Percentiles rank a stretch among this genome's conserved stretches.
Evolutionary conservation across 31 red algal species (phyloP).

Genomic region (Endocladia muricata): DNA sequence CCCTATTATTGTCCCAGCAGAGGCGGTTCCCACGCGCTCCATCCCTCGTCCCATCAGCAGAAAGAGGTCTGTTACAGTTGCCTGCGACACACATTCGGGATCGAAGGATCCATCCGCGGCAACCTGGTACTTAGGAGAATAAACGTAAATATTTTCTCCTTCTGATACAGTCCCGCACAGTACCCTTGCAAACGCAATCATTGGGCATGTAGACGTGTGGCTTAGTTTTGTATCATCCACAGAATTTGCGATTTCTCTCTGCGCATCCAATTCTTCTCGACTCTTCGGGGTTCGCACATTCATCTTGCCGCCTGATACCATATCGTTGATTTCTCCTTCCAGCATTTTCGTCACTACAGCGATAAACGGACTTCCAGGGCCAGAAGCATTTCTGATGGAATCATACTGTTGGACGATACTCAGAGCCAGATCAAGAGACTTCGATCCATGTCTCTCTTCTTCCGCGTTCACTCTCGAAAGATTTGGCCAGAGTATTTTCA

Average conservation of each 20-base stretch:
- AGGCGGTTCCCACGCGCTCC: slow-evolving; percentile 41
- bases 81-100: slow-evolving; percentile 13
- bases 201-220: background rate
- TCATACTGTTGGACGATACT: slow-evolving; percentile 15
- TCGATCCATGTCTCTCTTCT: background rate
- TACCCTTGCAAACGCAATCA: slow-evolving; percentile 66
- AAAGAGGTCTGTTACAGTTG: slow-evolving; percentile 64
- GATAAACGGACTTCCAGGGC: slow-evolving; percentile 22
- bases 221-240: background rate
- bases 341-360: slow-evolving; percentile 75
- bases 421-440: background rate
- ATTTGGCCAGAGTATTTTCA: slow-evolving; percentile 70
- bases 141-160: slow-evolving; percentile 70
- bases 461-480: background rate
- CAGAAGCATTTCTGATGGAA: slow-evolving; percentile 4
- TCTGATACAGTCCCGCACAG: slow-evolving; percentile 55
- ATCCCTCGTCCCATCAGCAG: slow-evolving; percentile 88
- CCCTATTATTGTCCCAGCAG: slow-evolving; percentile 74
- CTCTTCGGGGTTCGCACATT: slow-evolving; percentile 64
- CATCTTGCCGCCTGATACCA: slow-evolving; percentile 8
- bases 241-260: background rate
- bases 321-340: slow-evolving; percentile 25
- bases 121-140: slow-evolving; percentile 66
- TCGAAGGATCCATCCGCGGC: slow-evolving; percentile 26
- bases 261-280: slow-evolving; percentile 9